Evolutionary conservation across 176 grass and related monocot species (phyloP), one percentile per base, ranked within the genome.

Genomic region (Musa beccarii): DNA sequence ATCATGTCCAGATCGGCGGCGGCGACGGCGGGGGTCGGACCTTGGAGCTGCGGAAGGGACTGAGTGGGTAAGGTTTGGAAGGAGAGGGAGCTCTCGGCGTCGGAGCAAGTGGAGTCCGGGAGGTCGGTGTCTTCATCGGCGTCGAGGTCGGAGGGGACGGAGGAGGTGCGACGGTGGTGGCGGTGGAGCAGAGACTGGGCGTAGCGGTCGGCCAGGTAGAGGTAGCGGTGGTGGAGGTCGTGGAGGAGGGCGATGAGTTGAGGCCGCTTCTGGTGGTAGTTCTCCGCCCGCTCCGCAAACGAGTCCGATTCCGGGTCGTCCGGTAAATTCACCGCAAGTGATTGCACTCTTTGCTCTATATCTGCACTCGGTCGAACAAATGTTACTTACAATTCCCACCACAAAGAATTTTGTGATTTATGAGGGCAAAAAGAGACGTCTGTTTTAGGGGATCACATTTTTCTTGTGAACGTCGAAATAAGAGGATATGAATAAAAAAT

Each of bases 161-260:
- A 76, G 53, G 66, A 71, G 16, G 49, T 73, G 43, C 67, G 80
- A 15, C 63, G 52, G 26, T 51, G 49, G 53, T 66, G 20, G 49
- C 59, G 19, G 9, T 23, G 51, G 26, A 78, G 54, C 49, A 96
- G 76, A 3, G 88, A 81, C 69, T 92, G 90, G 14, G 88, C 68
- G 95, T 99, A 99, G 52, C 90, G 88, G 74, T 99, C 90, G 51
- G 95, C 95, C 54, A 99, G 88, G 95, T 84, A 94, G 84, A 94
- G 83, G 90, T 99, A 99, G 74, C 91, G 90, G 76, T 83, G 84
- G 84, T 92, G 86, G 73, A 99, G 90, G 70, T 99, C 90, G 59
- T 82, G 75, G 73, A 99, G 95, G 0, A 99, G 90, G n/a, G 95
- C 74, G 25, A 94, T 79, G 69, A 99, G 88, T 71, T 99, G 95